Percentiles rank a stretch among this genome's conserved stretches.
Conservation (phyloP, 2,329 filamentous ascomycete genomes). For the Trichoderma asperellum region DNA sequence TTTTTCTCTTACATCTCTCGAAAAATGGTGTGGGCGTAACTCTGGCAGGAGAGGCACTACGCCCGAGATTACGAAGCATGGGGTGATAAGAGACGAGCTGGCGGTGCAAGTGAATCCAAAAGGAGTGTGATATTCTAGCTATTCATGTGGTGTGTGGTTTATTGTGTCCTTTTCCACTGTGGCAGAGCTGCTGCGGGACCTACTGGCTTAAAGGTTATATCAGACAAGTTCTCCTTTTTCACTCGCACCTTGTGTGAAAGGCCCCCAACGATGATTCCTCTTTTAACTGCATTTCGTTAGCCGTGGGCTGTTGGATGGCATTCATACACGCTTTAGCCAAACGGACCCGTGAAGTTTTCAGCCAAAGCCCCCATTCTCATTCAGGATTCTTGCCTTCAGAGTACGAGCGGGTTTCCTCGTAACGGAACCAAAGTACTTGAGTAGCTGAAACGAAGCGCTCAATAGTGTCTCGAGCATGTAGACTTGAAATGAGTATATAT, state of each 20-base stretch:
- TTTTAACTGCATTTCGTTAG: neutral
- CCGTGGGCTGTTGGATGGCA: conserved; percentile 10
- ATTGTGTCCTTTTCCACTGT: neutral
- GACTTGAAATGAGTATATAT: neutral
- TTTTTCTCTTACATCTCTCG: neutral
- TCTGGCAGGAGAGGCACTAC: neutral
- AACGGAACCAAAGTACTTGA: neutral
- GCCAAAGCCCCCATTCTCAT: neutral
- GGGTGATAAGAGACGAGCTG: neutral
- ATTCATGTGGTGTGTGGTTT: neutral
- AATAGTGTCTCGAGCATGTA: neutral
- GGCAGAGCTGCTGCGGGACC: neutral
- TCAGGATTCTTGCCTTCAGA: neutral
- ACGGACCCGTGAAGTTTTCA: neutral
- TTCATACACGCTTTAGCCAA: neutral
- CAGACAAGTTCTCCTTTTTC: neutral
- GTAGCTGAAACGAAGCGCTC: neutral
- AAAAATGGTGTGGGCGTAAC: neutral
- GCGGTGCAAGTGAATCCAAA: neutral
- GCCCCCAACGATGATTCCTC: neutral
- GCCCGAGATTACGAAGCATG: neutral
- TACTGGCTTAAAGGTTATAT: conserved; percentile 1
- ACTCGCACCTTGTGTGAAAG: neutral
- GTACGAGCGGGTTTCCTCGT: neutral
- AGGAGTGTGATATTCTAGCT: neutral